Base-by-base conservation (phyloP, 441 rosid genomes). In the Viola pubescens region DNA sequence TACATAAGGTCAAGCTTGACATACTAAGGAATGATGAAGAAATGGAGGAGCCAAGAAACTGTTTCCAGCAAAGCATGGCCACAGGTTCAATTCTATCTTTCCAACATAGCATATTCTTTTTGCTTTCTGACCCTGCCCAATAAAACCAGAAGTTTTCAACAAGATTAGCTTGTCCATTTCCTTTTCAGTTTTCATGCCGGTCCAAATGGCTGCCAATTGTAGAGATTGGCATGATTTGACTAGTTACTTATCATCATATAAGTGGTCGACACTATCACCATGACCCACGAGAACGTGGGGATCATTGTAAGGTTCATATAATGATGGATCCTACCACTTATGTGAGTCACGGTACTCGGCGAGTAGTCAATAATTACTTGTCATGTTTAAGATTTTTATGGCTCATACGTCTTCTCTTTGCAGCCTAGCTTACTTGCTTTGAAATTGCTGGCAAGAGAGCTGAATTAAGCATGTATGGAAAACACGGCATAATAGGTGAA, bases 201-300 rank as follows among this genome's bases (percentile, higher is more conserved):
- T 13, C 60, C 71, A 67, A 72, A 74, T 76, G 77, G 64, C 58
- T 48, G 49, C 56, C n/a, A 49, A 64, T 60, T 13, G 56, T 61
- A 62, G 66, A 63, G 43, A 66, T 77, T 72, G 77, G 57, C 1
- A 62, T 75, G 79, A 69, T 70, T 60, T 73, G 59, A 62, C 74
- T 58, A 71, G 72, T 60, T 68, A 73, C 69, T 77, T 75, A 8
- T 68, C 73, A 49, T 78, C 78, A 8, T 75, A 64, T 52, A 71
- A 79, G 79, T 64, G 65, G 81, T 48, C 74, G 71, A 34, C 75
- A 73, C 73, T 75, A 74, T 12, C 73, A 67, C 45, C 79, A 81
- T 76, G 75, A 78, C 34, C 82, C 3, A 26, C 34, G 34, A 72
- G 51, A 75, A 78, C 37, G 82, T 6, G 76, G 52, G 72, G 71